Conservation (phyloP, 768 basidiomycete genomes). For the Sarcodon aspratus region DNA sequence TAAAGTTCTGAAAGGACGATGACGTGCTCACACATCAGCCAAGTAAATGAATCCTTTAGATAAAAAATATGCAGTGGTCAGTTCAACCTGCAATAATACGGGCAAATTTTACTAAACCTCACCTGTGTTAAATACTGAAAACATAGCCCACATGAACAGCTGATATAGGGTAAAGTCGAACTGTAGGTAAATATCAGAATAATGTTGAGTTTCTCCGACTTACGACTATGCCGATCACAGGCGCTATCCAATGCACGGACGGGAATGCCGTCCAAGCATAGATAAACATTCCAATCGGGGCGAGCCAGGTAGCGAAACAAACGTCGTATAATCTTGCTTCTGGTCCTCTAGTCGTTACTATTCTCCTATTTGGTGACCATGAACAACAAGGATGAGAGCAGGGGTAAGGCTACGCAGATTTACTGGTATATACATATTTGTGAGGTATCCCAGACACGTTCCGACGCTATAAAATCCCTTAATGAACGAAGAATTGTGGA, state of each 20-base stretch:
- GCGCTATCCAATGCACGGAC: constrained; percentile 48
- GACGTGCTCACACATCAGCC: neutral
- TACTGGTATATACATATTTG: too few relatives aligned
- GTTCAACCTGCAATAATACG: constrained; percentile 33
- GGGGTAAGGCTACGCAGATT: too few relatives aligned
- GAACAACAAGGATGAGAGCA: too few relatives aligned
- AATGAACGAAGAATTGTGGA: too few relatives aligned
- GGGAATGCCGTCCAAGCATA: constrained; percentile 59
- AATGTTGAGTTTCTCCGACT: constrained; percentile 2
- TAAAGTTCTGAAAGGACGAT: too few relatives aligned
- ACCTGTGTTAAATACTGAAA: constrained; percentile 30
- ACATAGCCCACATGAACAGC: constrained; percentile 27
- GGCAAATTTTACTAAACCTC: too few relatives aligned
- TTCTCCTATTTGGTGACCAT: constrained; percentile 10
- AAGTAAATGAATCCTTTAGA: neutral
- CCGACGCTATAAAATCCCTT: too few relatives aligned
- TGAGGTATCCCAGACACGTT: too few relatives aligned
- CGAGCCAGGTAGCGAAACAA: constrained; percentile 39
- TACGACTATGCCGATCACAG: constrained; percentile 37
- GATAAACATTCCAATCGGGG: constrained; percentile 56
- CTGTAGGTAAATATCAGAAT: too few relatives aligned
- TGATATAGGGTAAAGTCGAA: constrained; percentile 3
- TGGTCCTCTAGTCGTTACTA: constrained; percentile 20
- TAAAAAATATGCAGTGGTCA: constrained; percentile 27
- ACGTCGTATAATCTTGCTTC: constrained; percentile 55